A percentile compares a stretch with the other conserved stretches of the same genome.
These are phyloP conservation scores for Leccinum variicolor DNA, from an alignment of 768 basidiomycete genomes.

Conservation along the genomic window DNA sequence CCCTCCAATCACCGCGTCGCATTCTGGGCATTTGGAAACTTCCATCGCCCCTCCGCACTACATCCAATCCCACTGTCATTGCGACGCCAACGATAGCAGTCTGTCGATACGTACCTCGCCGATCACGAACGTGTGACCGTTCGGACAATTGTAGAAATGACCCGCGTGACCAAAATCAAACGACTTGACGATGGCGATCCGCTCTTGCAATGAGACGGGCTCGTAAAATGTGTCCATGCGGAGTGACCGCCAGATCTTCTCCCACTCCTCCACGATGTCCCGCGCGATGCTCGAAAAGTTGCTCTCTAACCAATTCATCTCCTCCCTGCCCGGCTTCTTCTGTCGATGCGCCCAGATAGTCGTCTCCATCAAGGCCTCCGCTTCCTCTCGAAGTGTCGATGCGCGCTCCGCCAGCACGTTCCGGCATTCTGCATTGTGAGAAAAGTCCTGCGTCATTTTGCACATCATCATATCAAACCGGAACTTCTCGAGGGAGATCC, in stretches of 20 bases:
- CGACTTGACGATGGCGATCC: slow-evolving; percentile 46
- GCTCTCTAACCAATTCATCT: slow-evolving; percentile 38
- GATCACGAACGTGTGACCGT: slow-evolving; percentile 64
- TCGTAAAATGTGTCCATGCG: slow-evolving; percentile 45
- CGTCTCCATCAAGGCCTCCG: not conserved
- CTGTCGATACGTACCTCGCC: slow-evolving; percentile 37
- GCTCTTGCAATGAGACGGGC: slow-evolving; percentile 52
- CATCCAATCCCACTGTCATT: not conserved
- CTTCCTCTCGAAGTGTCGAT: slow-evolving; percentile 9
- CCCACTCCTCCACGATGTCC: slow-evolving; percentile 47
- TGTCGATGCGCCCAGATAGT: slow-evolving; percentile 7
- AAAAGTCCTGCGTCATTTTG: slow-evolving; percentile 16
- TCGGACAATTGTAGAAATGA: slow-evolving; percentile 50
- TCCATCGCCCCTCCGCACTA: slow-evolving; percentile 61
- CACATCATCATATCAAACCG: slow-evolving; percentile 43
- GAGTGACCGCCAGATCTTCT: slow-evolving; percentile 37
- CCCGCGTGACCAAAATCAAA: slow-evolving; percentile 49
- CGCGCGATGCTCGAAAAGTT: slow-evolving; percentile 39
- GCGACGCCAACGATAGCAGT: not conserved
- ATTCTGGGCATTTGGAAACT: slow-evolving; percentile 52
- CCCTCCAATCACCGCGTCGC: slow-evolving; percentile 53
- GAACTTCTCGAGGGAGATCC: slow-evolving; percentile 47
- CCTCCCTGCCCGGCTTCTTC: slow-evolving; percentile 25
- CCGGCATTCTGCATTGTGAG: slow-evolving; percentile 14
- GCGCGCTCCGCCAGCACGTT: slow-evolving; percentile 20